Evolutionary conservation across 1,284 basidiomycete species (phyloP), one percentile per base, ranked within the genome.

Genomic region (Puccinia novopanici): DNA sequence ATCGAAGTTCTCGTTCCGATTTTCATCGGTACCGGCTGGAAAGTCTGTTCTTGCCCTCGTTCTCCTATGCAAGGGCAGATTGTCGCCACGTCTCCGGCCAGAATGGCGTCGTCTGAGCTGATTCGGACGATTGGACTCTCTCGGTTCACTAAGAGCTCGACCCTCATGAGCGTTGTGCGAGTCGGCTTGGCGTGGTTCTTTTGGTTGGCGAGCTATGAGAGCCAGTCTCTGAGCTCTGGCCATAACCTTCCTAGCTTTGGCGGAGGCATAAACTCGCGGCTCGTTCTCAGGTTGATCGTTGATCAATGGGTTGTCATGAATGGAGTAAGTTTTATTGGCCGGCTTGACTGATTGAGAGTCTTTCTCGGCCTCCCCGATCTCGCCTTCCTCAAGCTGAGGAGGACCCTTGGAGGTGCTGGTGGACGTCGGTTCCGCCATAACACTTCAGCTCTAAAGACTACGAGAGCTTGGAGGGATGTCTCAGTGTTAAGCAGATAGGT

Each of bases 381-480:
- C 70, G 54, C 70, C 70, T 24, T 73, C 70, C 70, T 73, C 70
- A 54, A 73, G 70, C 6, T 55, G 50, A 68, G 67, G 67, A 42
- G 42, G 15, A 48, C 3, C 42, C 8, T 24, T 24, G 10, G 67
- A 8, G 17, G 42, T 5, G 45, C 42, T 68, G 48, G 40, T 68
- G n/a, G 48, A 13, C 67, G 50, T 68, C 27, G 67, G 40, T 50
- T 27, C n/a, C 48, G 50, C 27, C 27, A 13, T 24, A 27, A 48
- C 42, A n/a, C 40, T 12, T 24, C 48, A 40, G 63, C 57, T 12
- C 5, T 10, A 30, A 34, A 13, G 6, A n/a, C 17, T 13, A 63
- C 34, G 34, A 22, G 59, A 63, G 30, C 59, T 40, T 19, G 34
- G 13, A 40, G 30, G 34, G 34, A 40, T 40, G 13, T 52, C 50